Percentiles rank a stretch among this genome's conserved stretches.
Evolutionary conservation across 768 basidiomycete species (phyloP).

Genomic region (Saitozyma podzolica): DNA sequence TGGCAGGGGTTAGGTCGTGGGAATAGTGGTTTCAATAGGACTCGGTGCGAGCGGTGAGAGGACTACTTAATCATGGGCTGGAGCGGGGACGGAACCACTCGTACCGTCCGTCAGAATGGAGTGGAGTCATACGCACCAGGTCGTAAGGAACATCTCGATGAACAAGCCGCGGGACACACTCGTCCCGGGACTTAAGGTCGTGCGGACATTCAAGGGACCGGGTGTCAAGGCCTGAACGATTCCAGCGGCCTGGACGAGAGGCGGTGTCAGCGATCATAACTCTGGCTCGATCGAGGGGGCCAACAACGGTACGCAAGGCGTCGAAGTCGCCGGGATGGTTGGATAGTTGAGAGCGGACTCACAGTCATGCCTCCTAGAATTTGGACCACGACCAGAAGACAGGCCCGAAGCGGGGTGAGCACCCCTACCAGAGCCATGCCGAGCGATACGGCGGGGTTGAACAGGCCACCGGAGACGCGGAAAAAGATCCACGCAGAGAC

Average conservation of each 20-base stretch:
- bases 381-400: constrained; percentile 49
- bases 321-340: neutral
- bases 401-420: constrained; percentile 49
- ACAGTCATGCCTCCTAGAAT: constrained; percentile 52
- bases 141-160: constrained; percentile 54
- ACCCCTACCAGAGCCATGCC: constrained; percentile 53
- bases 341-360: constrained; percentile 6
- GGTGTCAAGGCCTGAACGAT: constrained; percentile 50
- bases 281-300: no score
- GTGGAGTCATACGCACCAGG: constrained; percentile 2
- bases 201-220: constrained; percentile 47
- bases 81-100: no score
- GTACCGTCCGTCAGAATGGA: no score
- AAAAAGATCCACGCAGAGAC: constrained; percentile 54
- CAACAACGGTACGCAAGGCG: neutral
- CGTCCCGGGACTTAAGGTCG: constrained; percentile 41
- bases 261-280: no score
- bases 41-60: no score
- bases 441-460: constrained; percentile 55
- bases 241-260: constrained; percentile 24
- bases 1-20: no score
- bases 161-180: constrained; percentile 50
- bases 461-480: constrained; percentile 52
- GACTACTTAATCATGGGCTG: no score
- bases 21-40: no score